These are phyloP conservation scores for Gardenia jasminoides DNA, from an alignment of 257 asterid genomes.

Conservation along the genomic window DNA sequence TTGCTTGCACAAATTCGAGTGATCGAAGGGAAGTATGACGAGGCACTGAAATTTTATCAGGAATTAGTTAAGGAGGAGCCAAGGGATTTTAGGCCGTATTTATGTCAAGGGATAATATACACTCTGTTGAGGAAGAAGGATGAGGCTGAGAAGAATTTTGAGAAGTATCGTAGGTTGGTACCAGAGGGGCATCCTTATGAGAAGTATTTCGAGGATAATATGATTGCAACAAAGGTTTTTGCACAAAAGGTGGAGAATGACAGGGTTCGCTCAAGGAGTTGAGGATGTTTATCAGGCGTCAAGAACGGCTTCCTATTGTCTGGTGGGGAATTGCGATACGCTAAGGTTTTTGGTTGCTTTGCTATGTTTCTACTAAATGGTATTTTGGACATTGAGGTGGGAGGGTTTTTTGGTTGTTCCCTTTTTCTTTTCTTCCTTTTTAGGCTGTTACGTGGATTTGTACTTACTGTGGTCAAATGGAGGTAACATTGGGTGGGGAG, in stretches of 20 bases:
- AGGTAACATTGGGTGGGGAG: conserved; percentile 2
- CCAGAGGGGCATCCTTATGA: conserved; percentile 89
- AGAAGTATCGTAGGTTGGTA: conserved; percentile 73
- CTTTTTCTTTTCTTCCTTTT: not conserved
- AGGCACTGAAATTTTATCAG: conserved; percentile 61
- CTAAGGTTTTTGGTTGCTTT: not conserved
- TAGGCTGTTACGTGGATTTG: not conserved
- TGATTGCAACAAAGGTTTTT: conserved; percentile 78
- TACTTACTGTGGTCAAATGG: not conserved
- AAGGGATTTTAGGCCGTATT: conserved; percentile 85
- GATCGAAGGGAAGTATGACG: conserved; percentile 57
- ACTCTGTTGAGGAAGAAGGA: conserved; percentile 64
- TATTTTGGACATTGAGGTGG: conserved; percentile 3
- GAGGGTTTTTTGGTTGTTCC: not conserved
- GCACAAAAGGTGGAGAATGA: conserved; percentile 73
- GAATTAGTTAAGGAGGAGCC: conserved; percentile 88
- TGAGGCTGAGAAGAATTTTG: conserved; percentile 83
- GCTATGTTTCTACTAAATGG: not conserved
- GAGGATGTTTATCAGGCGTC: conserved; percentile 1
- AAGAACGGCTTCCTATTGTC: not conserved
- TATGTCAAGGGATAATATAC: conserved; percentile 86
- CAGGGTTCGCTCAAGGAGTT: conserved; percentile 35
- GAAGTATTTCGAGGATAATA: conserved; percentile 71
- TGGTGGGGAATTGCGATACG: not conserved
- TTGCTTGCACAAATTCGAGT: conserved; percentile 83